phyloP scores from a whole-genome alignment of 192 early-diverging fungal genomes.

The Backusella sp. region DNA sequence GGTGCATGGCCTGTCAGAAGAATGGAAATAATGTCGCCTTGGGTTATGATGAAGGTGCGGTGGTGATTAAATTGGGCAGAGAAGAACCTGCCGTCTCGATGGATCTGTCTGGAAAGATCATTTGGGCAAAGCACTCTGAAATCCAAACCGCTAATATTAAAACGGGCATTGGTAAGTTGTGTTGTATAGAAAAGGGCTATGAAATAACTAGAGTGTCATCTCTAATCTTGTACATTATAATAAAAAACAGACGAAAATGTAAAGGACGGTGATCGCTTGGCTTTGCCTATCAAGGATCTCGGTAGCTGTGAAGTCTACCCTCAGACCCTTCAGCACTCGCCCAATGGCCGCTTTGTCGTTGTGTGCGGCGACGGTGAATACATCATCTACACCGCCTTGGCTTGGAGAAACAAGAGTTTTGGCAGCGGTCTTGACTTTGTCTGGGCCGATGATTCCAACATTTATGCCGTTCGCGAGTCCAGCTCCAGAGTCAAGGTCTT shows the following conservation, averaged over 20 bases:
- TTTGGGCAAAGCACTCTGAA: slow-evolving; percentile 97
- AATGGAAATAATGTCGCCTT: slow-evolving; percentile 92
- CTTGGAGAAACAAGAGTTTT: slow-evolving; percentile 99
- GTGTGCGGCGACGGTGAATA: slow-evolving; percentile 99
- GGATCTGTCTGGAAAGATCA: slow-evolving; percentile 96
- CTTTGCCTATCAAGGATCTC: slow-evolving; percentile 86
- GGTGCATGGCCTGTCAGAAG: slow-evolving; percentile 85
- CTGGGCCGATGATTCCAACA: slow-evolving; percentile 95
- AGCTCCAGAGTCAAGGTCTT: slow-evolving; percentile 84
- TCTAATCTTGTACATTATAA: background rate
- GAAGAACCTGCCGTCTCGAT: slow-evolving; percentile 97
- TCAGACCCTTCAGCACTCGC: slow-evolving; percentile 92
- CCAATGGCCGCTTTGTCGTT: slow-evolving; percentile 98
- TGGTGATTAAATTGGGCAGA: slow-evolving; percentile 93
- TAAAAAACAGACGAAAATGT: slow-evolving; percentile 66
- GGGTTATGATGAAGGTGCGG: slow-evolving; percentile 95
- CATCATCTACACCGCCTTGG: slow-evolving; percentile 99
- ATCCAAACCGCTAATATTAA: slow-evolving; percentile 96
- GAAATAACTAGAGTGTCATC: too few relatives aligned
- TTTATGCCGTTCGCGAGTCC: slow-evolving; percentile 97
- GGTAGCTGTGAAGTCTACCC: slow-evolving; percentile 98
- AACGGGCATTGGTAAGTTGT: slow-evolving; percentile 54
- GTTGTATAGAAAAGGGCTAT: too few relatives aligned
- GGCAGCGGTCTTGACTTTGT: slow-evolving; percentile 95
- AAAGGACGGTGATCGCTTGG: slow-evolving; percentile 91